A percentile compares a stretch with the other conserved stretches of the same genome.
These are phyloP conservation scores for Alternaria infectoria DNA, from an alignment of 2,329 filamentous ascomycete genomes.

Conservation along the genomic window DNA sequence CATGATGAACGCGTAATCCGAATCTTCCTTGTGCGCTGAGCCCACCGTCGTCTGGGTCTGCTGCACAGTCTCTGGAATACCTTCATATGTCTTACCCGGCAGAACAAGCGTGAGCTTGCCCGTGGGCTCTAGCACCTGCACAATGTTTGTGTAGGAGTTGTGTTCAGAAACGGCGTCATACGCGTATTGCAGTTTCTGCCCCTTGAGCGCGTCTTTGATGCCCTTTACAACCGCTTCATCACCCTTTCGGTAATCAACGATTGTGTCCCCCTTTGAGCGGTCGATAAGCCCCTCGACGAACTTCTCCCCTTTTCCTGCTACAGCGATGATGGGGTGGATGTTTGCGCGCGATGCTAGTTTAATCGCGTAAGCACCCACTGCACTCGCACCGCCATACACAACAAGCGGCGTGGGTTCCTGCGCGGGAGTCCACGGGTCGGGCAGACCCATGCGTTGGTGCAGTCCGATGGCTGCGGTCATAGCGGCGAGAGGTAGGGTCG, in stretches of 20 bases:
- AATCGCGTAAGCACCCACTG: conserved; percentile 52
- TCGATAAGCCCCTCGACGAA: conserved; percentile 50
- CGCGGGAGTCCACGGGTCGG: conserved; percentile 47
- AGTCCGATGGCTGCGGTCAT: conserved; percentile 56
- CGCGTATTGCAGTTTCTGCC: conserved; percentile 57
- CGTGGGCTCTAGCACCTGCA: conserved; percentile 43
- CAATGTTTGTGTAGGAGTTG: conserved; percentile 50
- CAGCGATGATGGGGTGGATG: conserved; percentile 52
- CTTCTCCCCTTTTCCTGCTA: conserved; percentile 48
- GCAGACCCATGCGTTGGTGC: conserved; percentile 51
- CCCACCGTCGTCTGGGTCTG: conserved; percentile 49
- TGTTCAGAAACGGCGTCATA: conserved; percentile 66
- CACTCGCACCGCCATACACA: conserved; percentile 51
- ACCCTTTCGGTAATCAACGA: conserved; percentile 63
- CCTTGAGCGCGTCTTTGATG: conserved; percentile 54
- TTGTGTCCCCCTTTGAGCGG: conserved; percentile 47
- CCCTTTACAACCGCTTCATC: conserved; percentile 51
- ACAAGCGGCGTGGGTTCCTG: conserved; percentile 38
- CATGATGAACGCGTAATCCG: conserved; percentile 55
- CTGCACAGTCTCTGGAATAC: conserved; percentile 42
- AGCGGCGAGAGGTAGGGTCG: conserved; percentile 55
- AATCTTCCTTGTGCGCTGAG: conserved; percentile 30
- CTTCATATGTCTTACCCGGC: conserved; percentile 52
- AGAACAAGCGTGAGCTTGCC: conserved; percentile 51
- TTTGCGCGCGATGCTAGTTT: conserved; percentile 49